Evolutionary conservation across 1,284 basidiomycete species (phyloP).

Genomic region (Fistulinella cinereoalba): DNA sequence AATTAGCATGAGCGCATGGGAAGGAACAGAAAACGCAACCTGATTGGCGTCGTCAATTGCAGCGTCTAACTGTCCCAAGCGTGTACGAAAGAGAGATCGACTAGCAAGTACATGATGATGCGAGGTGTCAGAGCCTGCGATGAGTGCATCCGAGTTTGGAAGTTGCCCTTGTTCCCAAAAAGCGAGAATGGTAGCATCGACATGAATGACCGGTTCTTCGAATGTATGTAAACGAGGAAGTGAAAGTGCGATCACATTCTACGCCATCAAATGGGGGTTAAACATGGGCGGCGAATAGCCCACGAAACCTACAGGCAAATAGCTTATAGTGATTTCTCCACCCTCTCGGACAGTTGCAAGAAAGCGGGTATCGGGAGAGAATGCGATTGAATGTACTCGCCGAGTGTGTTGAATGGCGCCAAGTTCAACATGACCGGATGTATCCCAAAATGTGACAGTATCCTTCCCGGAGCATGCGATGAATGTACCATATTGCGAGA

Average conservation of each 20-base stretch:
- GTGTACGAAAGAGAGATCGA: constrained; percentile 4
- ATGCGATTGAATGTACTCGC: not conserved
- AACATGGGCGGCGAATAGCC: too few relatives aligned
- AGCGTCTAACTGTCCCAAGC: not conserved
- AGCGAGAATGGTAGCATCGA: not conserved
- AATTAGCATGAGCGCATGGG: not conserved
- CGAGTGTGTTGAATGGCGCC: not conserved
- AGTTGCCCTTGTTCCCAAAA: not conserved
- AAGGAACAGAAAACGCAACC: not conserved
- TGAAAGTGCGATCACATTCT: not conserved
- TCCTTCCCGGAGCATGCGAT: not conserved
- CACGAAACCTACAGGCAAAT: not conserved
- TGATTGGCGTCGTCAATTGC: constrained; percentile 8
- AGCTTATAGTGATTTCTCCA: not conserved
- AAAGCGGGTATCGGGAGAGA: not conserved
- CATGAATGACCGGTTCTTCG: not conserved
- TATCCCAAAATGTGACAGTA: not conserved
- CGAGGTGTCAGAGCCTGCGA: not conserved
- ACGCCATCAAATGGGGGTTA: too few relatives aligned
- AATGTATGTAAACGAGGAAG: not conserved
- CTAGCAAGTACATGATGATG: not conserved
- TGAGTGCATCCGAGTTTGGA: not conserved
- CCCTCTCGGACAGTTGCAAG: not conserved
- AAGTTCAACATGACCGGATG: not conserved
- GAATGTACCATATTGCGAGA: not conserved